Percentiles rank a stretch among this genome's conserved stretches.
Evolutionary conservation across 228 moss, liverwort and hornwort species (phyloP).

Genomic region (Sphagnum fallax): DNA sequence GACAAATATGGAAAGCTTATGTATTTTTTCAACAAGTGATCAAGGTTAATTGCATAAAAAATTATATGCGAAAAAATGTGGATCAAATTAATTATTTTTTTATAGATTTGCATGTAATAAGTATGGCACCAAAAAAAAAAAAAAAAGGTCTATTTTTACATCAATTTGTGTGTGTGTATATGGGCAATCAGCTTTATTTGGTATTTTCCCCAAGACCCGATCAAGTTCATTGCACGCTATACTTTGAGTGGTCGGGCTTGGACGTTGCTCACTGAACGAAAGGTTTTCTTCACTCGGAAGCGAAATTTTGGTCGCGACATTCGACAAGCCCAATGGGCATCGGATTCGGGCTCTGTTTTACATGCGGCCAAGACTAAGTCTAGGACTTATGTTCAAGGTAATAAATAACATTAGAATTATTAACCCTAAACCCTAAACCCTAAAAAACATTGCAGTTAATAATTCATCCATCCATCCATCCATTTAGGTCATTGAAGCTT

Average conservation of each 20-base stretch:
- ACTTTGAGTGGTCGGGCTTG: slow-evolving; percentile 63
- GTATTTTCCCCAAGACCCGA: slow-evolving; percentile 63
- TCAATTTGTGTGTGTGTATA: too few relatives aligned
- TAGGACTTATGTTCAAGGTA: slow-evolving; percentile 6
- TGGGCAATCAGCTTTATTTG: slow-evolving; percentile 38
- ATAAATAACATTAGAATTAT: background rate
- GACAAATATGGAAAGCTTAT: too few relatives aligned
- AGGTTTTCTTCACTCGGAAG: slow-evolving; percentile 47
- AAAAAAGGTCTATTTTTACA: too few relatives aligned
- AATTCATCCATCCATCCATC: too few relatives aligned
- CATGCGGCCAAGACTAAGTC: slow-evolving; percentile 8
- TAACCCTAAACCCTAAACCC: slow-evolving; percentile 24
- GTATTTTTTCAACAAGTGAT: too few relatives aligned
- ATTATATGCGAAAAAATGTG: too few relatives aligned
- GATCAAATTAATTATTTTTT: too few relatives aligned
- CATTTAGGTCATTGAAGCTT: too few relatives aligned
- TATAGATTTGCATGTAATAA: too few relatives aligned
- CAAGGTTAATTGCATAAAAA: too few relatives aligned
- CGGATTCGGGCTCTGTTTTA: slow-evolving; percentile 10
- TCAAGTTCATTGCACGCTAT: slow-evolving; percentile 62
- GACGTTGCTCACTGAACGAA: slow-evolving; percentile 50
- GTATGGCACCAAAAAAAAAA: too few relatives aligned
- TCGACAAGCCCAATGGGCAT: slow-evolving; percentile 70
- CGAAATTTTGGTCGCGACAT: slow-evolving; percentile 54
- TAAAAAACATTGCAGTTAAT: too few relatives aligned